phyloP scores from a whole-genome alignment of 2,329 filamentous ascomycete genomes.

The Elsinoe arachidis region DNA sequence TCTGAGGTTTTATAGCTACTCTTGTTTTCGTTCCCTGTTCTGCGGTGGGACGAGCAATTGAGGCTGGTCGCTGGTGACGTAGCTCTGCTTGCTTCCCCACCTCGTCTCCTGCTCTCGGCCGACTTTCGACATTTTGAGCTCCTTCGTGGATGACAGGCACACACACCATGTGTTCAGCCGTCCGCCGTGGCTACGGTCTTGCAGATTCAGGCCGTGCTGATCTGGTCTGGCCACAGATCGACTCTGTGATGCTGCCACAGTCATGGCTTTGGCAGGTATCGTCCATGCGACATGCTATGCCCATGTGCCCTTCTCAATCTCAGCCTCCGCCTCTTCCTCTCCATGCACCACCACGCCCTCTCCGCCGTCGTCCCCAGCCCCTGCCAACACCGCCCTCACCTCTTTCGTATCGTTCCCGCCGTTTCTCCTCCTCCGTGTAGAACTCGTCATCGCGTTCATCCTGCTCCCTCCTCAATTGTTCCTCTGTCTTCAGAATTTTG shows the following conservation, averaged over 20 bases:
- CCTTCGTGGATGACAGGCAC: neutral
- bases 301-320: neutral
- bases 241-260: no score
- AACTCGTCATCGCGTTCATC: constrained; percentile 47
- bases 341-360: constrained; percentile 34
- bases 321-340: constrained; percentile 20
- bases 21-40: neutral
- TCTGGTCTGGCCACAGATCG: neutral
- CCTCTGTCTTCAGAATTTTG: constrained; percentile 61
- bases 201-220: neutral
- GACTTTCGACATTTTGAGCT: neutral
- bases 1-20: neutral
- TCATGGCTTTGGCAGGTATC: no score
- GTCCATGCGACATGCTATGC: no score
- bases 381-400: constrained; percentile 32
- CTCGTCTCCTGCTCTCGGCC: neutral
- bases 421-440: constrained; percentile 45
- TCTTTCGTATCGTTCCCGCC: constrained; percentile 36
- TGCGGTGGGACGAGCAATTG: neutral
- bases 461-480: constrained; percentile 57
- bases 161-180: constrained; percentile 1
- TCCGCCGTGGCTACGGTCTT: neutral
- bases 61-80: neutral
- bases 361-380: constrained; percentile 37
- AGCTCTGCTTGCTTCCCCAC: neutral